These are phyloP conservation scores for Coniochaeta pulveracea DNA, from an alignment of 2,329 filamentous ascomycete species.

Conservation along the genomic window DNA sequence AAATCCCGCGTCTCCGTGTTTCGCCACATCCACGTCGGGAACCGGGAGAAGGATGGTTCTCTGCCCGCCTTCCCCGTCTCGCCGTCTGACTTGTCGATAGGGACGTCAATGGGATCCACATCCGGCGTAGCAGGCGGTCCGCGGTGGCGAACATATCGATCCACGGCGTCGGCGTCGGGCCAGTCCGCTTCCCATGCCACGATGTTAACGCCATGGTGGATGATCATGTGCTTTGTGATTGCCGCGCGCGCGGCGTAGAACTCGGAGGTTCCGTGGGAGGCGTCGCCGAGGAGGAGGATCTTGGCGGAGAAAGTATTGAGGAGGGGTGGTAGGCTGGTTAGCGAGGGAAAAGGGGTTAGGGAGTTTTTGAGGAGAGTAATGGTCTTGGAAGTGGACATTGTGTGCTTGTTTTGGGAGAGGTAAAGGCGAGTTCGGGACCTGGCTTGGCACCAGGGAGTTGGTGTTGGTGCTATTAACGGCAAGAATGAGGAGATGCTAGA, in stretches of 20 bases:
- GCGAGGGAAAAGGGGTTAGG: not conserved
- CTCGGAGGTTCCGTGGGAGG: slow-evolving; percentile 38
- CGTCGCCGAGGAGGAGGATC: slow-evolving; percentile 17
- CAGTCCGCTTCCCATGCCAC: slow-evolving; percentile 41
- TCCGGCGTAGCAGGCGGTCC: slow-evolving; percentile 12
- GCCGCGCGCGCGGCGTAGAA: slow-evolving; percentile 39
- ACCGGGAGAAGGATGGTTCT: slow-evolving; percentile 32
- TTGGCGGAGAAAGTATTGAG: slow-evolving; percentile 11
- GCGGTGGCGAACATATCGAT: slow-evolving; percentile 35
- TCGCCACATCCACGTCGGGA: slow-evolving; percentile 46
- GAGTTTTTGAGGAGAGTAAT: not conserved
- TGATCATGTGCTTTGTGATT: slow-evolving; percentile 37
- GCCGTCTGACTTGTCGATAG: not conserved
- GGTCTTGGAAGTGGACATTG: no score
- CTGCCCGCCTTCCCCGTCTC: slow-evolving; percentile 10
- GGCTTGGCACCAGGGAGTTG: no score
- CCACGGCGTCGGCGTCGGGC: slow-evolving; percentile 39
- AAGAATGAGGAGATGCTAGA: no score
- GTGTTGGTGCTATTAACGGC: no score
- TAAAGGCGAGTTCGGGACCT: no score
- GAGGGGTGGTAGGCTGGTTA: slow-evolving; percentile 4
- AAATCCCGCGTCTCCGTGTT: slow-evolving; percentile 38
- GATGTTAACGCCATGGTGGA: slow-evolving; percentile 36
- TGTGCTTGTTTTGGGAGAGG: no score
- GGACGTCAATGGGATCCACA: slow-evolving; percentile 15